phyloP scores from a whole-genome alignment of 208 protist genomes.

The Porcisia deanei region DNA sequence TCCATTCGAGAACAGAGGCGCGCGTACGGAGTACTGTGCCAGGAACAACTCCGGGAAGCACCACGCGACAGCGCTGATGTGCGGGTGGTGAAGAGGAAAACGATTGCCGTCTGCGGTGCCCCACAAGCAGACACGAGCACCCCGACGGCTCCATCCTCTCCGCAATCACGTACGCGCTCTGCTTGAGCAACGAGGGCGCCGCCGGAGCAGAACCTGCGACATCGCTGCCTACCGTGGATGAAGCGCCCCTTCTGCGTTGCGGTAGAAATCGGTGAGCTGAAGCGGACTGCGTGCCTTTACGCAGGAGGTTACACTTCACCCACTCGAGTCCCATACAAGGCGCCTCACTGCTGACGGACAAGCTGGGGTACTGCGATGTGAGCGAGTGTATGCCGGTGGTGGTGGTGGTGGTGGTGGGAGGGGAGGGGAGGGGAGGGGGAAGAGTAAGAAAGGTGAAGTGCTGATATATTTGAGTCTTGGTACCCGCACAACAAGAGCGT shows the following conservation, averaged over 20 bases:
- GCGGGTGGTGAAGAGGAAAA: neutral
- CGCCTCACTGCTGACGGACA: neutral
- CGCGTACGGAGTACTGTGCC: constrained; percentile 35
- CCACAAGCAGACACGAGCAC: constrained; percentile 27
- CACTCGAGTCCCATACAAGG: constrained; percentile 15
- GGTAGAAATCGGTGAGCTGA: neutral
- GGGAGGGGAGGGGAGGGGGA: too few species aligned
- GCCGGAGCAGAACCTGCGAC: neutral
- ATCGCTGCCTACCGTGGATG: too few species aligned
- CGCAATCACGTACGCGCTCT: constrained; percentile 28
- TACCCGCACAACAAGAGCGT: too few species aligned
- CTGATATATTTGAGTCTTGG: too few species aligned
- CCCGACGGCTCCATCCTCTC: constrained; percentile 26
- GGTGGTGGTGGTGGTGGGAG: too few species aligned
- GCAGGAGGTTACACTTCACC: constrained; percentile 27
- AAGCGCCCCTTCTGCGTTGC: neutral
- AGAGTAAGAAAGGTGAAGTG: too few species aligned
- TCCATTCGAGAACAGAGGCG: constrained; percentile 29
- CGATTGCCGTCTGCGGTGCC: neutral
- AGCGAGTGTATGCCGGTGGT: too few species aligned
- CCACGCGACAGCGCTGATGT: constrained; percentile 12
- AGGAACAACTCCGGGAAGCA: constrained; percentile 30
- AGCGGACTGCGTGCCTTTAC: neutral
- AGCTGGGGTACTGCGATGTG: neutral
- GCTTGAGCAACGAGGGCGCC: neutral